phyloP scores from a whole-genome alignment of 257 asterid species.

The Fraxinus excelsior region DNA sequence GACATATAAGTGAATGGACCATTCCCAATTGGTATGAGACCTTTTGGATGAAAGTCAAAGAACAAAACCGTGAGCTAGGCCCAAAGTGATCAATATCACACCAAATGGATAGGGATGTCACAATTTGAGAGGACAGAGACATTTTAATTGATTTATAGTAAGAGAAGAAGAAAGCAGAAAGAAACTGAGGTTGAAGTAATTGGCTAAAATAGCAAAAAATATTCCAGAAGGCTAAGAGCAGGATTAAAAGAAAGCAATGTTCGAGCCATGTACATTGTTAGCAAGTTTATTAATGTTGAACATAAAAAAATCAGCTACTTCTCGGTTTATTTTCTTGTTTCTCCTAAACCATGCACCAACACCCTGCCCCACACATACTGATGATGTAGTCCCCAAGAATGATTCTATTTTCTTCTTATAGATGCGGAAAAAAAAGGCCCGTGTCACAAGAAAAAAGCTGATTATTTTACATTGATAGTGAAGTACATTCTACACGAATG shows the following conservation, averaged over 20 bases:
- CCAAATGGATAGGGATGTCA: not conserved
- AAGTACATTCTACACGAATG: not conserved
- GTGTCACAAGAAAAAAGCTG: not conserved
- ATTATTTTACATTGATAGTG: not conserved
- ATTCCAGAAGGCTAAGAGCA: not conserved
- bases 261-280: not conserved
- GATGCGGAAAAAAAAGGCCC: not conserved
- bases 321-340: no score
- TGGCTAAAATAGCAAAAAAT: not conserved
- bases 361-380: no score
- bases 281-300: not conserved
- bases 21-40: no score
- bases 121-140: not conserved
- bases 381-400: not conserved
- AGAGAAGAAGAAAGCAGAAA: not conserved
- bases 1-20: no score
- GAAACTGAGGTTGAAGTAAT: not conserved
- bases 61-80: no score
- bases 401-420: not conserved
- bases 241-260: not conserved
- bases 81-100: no score
- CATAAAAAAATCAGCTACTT: no score
- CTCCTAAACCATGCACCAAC: no score
- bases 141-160: not conserved
- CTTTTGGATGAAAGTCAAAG: no score